Conservation (phyloP, 306 rosid species). For the Inga laurina region DNA sequence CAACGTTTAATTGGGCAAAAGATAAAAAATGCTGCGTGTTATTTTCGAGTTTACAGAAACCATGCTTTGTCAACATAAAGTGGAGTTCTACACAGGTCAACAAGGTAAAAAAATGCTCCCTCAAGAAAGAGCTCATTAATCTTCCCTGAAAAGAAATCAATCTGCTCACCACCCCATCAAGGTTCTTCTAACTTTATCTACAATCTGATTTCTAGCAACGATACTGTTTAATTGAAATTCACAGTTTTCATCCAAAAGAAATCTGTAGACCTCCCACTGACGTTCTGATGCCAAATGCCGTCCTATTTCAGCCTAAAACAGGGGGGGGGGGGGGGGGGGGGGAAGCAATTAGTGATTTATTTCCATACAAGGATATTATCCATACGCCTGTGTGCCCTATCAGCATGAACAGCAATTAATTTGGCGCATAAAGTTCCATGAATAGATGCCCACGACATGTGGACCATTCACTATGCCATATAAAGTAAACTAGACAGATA, state of each 20-base stretch:
- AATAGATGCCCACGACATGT: neutral
- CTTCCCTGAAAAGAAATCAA: neutral
- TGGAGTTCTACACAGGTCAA: neutral
- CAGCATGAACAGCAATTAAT: neutral
- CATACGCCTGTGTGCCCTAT: neutral
- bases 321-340: neutral
- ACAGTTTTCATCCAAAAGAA: slow-evolving; percentile 74
- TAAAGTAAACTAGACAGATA: neutral
- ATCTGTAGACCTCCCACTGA: slow-evolving; percentile 88
- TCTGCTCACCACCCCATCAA: slow-evolving; percentile 71
- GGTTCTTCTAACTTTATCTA: slow-evolving; percentile 72
- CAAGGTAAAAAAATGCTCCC: neutral
- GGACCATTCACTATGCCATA: neutral
- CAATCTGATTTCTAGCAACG: slow-evolving; percentile 65
- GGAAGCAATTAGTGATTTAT: neutral
- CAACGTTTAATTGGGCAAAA: neutral
- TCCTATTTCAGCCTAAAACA: slow-evolving; percentile 76
- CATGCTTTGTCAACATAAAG: neutral
- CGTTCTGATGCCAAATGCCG: slow-evolving; percentile 65
- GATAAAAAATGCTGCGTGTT: neutral
- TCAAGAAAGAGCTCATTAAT: neutral
- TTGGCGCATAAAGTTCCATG: neutral
- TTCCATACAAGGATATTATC: neutral
- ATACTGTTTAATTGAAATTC: slow-evolving; percentile 44
- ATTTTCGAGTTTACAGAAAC: neutral